Evolutionary conservation across 371 early-diverging fungal species (phyloP).

Genomic region (Mortierella sp.): DNA sequence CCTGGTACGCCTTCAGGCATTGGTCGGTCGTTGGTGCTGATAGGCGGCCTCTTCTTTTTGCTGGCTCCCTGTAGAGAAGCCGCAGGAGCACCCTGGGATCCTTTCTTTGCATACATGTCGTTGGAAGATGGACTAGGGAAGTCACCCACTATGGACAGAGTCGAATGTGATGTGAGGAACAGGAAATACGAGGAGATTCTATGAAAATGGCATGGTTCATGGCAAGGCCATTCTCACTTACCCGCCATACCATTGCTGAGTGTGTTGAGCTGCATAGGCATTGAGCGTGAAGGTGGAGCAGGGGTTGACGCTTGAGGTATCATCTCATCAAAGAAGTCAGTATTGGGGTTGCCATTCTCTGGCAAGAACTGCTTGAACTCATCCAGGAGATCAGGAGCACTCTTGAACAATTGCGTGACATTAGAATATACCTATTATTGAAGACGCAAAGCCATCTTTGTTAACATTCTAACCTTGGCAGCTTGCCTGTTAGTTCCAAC

Average conservation of each 20-base stretch:
- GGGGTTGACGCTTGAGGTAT: constrained; percentile 52
- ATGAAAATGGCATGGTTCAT: no score
- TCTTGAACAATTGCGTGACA: constrained; percentile 85
- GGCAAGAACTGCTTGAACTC: constrained; percentile 98
- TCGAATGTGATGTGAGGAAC: background rate
- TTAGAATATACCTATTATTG: constrained; percentile 82
- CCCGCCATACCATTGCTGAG: constrained; percentile 52
- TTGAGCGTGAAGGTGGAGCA: constrained; percentile 43
- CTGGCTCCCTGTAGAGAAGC: constrained; percentile 23
- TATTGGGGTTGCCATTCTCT: constrained; percentile 63
- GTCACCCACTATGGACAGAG: constrained; percentile 25
- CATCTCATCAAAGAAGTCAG: constrained; percentile 50
- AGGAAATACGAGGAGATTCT: background rate
- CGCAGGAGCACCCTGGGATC: constrained; percentile 17
- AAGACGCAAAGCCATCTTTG: background rate
- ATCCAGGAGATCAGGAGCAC: constrained; percentile 88
- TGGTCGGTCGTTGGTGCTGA: constrained; percentile 32
- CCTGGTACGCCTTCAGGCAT: constrained; percentile 33
- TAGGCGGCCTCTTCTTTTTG: constrained; percentile 47
- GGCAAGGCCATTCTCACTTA: constrained; percentile 7
- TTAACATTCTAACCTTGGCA: background rate
- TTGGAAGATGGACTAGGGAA: constrained; percentile 44
- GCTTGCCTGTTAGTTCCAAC: background rate
- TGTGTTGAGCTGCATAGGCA: constrained; percentile 37
- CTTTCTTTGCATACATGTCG: constrained; percentile 46